Base-by-base conservation (phyloP, 345 rosid genomes). In the Heritiera littoralis region DNA sequence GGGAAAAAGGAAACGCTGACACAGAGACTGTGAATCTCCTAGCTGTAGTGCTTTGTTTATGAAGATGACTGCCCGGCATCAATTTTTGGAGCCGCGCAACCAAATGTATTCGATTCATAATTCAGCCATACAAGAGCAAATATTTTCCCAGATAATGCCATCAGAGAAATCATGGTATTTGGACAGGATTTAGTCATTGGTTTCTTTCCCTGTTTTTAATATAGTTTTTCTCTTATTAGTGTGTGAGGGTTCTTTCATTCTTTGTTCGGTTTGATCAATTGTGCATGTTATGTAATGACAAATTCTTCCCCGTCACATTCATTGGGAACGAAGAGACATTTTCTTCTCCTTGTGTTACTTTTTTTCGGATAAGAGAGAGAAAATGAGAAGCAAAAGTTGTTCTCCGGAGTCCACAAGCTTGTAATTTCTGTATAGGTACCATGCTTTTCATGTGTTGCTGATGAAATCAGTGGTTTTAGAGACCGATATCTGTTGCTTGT, bases 191-290 rank as follows among this genome's bases (percentile, higher is more conserved):
- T 52, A 79, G 85, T 59, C 68, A 30, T 54, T 58, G 76, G 58
- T 78, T 43, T 76, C 55, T 49, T 23, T 30, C 74, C 20, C 7
- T 48, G 23, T 3, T 28, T 4, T 23, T 60, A 4, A 30, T 30
- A 0, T 1, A 55, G 0, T 46, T 61, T 59, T 13, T 30, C 41
- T 0, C 12, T 78, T 70, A 6, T 35, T 14, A 35, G 64, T 5
- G 68, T 68, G 80, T 67, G 80, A 15, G 56, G 64, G 79, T 77
- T 73, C 84, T 75, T 78, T 75, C 70, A 63, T 79, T 86, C 84
- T 78, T 72, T 80, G 81, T 80, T 81, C 38, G 69, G 81, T 81
- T 84, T 84, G 82, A 81, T 85, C 54, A 55, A 61, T 80, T 81
- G 69, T 79, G 82, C 48, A 70, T 61, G 70, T 75, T 18, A 23